A percentile compares a stretch with the other conserved stretches of the same genome.
Evolutionary conservation across 495 filamentous ascomycete genomes (phyloP).

Genomic region (Thozetella sp.): DNA sequence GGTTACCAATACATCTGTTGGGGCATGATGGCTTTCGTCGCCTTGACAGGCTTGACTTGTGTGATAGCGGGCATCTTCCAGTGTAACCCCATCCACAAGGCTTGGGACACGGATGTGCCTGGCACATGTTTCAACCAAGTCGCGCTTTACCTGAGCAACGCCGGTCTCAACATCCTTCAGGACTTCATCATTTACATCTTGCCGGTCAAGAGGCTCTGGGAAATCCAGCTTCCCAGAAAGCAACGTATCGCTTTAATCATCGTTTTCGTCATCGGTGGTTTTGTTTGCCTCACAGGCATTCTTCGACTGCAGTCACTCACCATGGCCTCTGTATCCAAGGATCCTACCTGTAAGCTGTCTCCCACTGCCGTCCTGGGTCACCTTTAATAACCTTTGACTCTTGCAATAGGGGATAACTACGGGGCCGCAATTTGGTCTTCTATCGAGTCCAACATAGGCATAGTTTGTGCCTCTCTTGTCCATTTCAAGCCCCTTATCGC

Average conservation of each 20-base stretch:
- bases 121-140: slow-evolving; percentile 13
- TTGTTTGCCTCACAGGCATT: too few relatives aligned
- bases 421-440: too few relatives aligned
- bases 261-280: slow-evolving; percentile 23
- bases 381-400: too few relatives aligned
- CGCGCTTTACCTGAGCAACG: slow-evolving; percentile 14
- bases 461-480: too few relatives aligned
- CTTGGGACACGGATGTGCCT: slow-evolving; percentile 15
- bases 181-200: slow-evolving; percentile 36
- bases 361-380: too few relatives aligned
- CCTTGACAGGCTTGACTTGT: slow-evolving; percentile 1
- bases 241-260: slow-evolving; percentile 19
- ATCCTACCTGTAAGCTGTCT: too few relatives aligned
- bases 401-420: too few relatives aligned
- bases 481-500: too few relatives aligned
- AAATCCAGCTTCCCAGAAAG: slow-evolving; percentile 15
- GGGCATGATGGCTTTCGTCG: slow-evolving; percentile 10
- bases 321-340: too few relatives aligned
- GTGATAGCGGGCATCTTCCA: slow-evolving; percentile 12
- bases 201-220: slow-evolving; percentile 22
- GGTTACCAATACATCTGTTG: slow-evolving; percentile 7
- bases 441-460: too few relatives aligned
- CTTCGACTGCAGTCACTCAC: too few relatives aligned
- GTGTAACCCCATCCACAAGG: slow-evolving; percentile 12
- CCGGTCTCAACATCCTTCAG: slow-evolving; percentile 42